Conservation (phyloP, 371 early-diverging fungal species). For the Entomophthora muscae region DNA sequence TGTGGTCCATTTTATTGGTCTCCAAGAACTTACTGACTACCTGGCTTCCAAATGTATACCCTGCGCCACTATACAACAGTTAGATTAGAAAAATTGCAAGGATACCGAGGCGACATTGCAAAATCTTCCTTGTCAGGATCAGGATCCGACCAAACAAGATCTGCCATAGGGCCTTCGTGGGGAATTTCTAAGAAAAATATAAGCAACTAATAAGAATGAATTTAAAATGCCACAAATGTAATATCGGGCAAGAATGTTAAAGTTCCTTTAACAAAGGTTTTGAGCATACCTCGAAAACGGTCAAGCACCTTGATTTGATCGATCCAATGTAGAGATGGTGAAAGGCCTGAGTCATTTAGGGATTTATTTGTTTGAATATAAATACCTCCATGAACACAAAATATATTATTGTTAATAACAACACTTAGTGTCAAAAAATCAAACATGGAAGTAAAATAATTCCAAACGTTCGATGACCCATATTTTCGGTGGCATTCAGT, state of each 20-base stretch:
- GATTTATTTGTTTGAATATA: slow-evolving; percentile 9
- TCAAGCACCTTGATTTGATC: slow-evolving; percentile 86
- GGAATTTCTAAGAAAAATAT: slow-evolving; percentile 60
- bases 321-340: slow-evolving; percentile 77
- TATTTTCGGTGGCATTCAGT: slow-evolving; percentile 91
- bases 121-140: slow-evolving; percentile 63
- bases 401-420: slow-evolving; percentile 78
- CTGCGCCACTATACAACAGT: slow-evolving; percentile 53
- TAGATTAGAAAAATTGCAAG: background rate
- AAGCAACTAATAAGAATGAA: slow-evolving; percentile 1
- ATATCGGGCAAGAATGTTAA: too few relatives aligned
- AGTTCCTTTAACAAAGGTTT: too few relatives aligned
- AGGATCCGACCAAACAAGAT: slow-evolving; percentile 98
- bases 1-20: slow-evolving; percentile 69
- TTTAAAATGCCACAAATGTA: background rate
- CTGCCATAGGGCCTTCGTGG: slow-evolving; percentile 97
- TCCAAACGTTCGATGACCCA: slow-evolving; percentile 74
- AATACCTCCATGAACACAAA: slow-evolving; percentile 93
- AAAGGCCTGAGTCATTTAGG: slow-evolving; percentile 34
- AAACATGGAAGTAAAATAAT: slow-evolving; percentile 86
- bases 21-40: slow-evolving; percentile 73
- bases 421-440: slow-evolving; percentile 83
- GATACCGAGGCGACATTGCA: slow-evolving; percentile 60
- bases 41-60: slow-evolving; percentile 77
- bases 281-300: slow-evolving; percentile 63